phyloP scores from a whole-genome alignment of 768 basidiomycete species.

The Suillus hirtellus region DNA sequence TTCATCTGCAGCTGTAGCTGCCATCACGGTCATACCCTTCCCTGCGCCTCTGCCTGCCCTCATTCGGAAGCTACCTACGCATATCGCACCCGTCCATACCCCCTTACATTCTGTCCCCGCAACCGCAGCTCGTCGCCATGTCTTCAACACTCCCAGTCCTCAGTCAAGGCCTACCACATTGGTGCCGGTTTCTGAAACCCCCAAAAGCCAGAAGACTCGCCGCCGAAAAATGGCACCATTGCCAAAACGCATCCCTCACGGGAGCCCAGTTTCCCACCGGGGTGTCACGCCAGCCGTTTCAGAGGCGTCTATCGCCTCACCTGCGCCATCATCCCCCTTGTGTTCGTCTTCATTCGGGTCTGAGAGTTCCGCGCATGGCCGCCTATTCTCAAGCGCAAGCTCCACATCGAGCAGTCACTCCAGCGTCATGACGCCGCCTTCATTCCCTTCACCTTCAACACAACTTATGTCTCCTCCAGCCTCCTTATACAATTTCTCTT shows the following conservation, averaged over 20 bases:
- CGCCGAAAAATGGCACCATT: conserved; percentile 24
- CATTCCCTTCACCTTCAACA: conserved; percentile 7
- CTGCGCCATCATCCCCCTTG: background rate
- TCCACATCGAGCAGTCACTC: conserved; percentile 3
- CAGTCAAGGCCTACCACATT: conserved; percentile 18
- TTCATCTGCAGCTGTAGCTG: conserved; percentile 11
- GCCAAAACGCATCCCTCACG: conserved; percentile 28
- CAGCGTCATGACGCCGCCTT: background rate
- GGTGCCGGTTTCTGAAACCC: conserved; percentile 2
- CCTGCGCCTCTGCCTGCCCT: conserved; percentile 23
- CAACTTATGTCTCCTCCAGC: background rate
- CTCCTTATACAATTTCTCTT: conserved; percentile 6
- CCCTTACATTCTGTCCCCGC: conserved; percentile 12
- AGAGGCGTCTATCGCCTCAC: conserved; percentile 8
- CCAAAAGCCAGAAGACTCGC: background rate
- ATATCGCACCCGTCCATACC: conserved; percentile 1
- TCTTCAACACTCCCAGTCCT: conserved; percentile 23
- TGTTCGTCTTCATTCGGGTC: conserved; percentile 7
- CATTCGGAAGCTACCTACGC: no score
- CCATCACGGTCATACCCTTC: conserved; percentile 17
- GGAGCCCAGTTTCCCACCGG: conserved; percentile 16
- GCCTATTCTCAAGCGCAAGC: conserved; percentile 6
- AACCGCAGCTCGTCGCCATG: conserved; percentile 15
- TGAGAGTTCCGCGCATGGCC: background rate
- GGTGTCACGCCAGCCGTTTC: conserved; percentile 17